A percentile compares a stretch with the other conserved stretches of the same genome.
Conservation (phyloP, 495 filamentous ascomycete genomes). For the Xylaria curta region DNA sequence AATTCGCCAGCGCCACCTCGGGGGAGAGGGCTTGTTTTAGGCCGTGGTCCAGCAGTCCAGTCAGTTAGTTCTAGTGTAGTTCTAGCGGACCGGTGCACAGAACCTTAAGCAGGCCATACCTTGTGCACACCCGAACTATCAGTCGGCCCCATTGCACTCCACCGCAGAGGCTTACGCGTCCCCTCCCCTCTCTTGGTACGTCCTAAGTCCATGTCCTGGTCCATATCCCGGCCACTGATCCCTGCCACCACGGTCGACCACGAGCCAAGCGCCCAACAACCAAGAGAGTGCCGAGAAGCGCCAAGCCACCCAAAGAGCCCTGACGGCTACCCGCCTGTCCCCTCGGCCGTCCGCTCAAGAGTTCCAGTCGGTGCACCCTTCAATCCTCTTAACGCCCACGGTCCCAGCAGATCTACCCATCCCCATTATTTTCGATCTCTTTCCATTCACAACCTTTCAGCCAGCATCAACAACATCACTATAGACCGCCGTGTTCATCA, state of each 20-base stretch:
- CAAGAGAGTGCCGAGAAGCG: constrained; percentile 32
- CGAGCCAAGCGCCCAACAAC: constrained; percentile 31
- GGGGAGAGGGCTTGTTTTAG: constrained; percentile 12
- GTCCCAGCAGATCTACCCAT: constrained; percentile 45
- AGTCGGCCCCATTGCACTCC: constrained; percentile 22
- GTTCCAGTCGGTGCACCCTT: background rate
- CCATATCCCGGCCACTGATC: constrained; percentile 28
- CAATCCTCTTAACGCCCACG: constrained; percentile 18
- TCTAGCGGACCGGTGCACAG: no score
- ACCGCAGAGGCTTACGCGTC: constrained; percentile 49
- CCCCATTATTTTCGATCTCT: constrained; percentile 31
- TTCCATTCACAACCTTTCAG: background rate
- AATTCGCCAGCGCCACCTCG: background rate
- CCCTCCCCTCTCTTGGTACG: constrained; percentile 38
- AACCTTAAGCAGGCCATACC: background rate
- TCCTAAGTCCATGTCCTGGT: constrained; percentile 25
- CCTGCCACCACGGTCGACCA: constrained; percentile 39
- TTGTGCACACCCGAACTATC: background rate
- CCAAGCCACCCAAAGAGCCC: constrained; percentile 22
- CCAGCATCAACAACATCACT: constrained; percentile 6
- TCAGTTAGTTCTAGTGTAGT: background rate
- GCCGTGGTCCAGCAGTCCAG: background rate
- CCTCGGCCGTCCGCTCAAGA: constrained; percentile 3
- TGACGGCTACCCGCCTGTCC: constrained; percentile 7
- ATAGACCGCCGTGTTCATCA: background rate